Base-by-base conservation (phyloP, 2,329 filamentous ascomycete species). In the Fusarium sp. region DNA sequence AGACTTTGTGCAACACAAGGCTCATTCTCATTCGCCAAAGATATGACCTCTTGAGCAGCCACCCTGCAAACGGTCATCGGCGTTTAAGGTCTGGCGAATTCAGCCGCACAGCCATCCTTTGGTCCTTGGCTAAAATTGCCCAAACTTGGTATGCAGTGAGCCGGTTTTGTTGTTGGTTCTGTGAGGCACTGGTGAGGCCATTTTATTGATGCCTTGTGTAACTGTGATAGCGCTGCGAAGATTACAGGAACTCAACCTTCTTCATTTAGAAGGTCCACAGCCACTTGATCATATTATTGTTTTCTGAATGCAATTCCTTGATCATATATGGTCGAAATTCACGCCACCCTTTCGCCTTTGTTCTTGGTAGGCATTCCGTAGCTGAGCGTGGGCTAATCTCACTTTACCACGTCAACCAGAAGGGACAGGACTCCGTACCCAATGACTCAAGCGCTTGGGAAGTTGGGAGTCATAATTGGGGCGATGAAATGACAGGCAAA, bases 201-300 rank as follows among this genome's bases (percentile, higher is more conserved):
- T 12, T 9, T 28, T 38, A 55, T 55, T 28, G 20, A 4, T 55
- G 11, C 8, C 51, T 30, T 55, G 53, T 55, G 0, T 0, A 0
- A 55, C 26, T 39, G 36, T 30, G 53, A 42, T 0, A 24, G 3
- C 53, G 8, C 53, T 6, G 1, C 53, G 7, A 38, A 0, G 0
- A 30, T 30, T 41, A 22, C 10, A 3, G 26, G 53, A 55, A 14
- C 0, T 18, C 1, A 2, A 3, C 6, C 11, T 17, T 30, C 26
- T 20, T 24, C 12, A 1, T 38, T 13, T 11, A 0, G 26, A 11
- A 42, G 0, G 4, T 1, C 2, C 26, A 13, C 0, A 30, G 0
- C 36, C 53, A 30, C 26, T n/a, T 14, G 22, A 14, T 1, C 0
- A 13, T 24, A 1, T 30, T 11, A 38, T 18, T 39, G 14, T n/a